phyloP scores from a whole-genome alignment of 352 stramenopile species.

The Phytophthora cajani region DNA sequence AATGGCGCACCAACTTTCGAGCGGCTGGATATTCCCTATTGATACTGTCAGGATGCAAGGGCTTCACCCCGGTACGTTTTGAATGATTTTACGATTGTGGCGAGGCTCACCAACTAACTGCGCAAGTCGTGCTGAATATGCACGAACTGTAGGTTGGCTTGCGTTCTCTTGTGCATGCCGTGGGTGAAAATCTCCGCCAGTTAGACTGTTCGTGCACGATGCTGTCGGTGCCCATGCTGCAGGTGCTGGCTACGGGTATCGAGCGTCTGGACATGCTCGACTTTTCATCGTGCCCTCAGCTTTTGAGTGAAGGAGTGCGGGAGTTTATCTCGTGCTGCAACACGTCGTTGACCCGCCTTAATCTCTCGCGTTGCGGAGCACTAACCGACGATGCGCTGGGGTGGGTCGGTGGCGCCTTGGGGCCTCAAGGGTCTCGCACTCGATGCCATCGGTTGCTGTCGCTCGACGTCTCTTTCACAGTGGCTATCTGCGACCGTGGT shows the following conservation, averaged over 20 bases:
- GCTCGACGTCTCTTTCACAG: slow-evolving; percentile 73
- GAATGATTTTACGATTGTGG: background rate
- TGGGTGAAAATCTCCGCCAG: slow-evolving; percentile 52
- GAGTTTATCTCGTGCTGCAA: slow-evolving; percentile 82
- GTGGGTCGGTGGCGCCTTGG: slow-evolving; percentile 72
- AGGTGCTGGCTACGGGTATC: slow-evolving; percentile 77
- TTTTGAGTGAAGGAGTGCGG: slow-evolving; percentile 63
- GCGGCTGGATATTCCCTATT: slow-evolving; percentile 51
- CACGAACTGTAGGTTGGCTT: slow-evolving; percentile 59
- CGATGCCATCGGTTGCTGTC: slow-evolving; percentile 68
- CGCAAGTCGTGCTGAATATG: background rate
- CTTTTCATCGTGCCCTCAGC: slow-evolving; percentile 62
- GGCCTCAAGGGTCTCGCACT: slow-evolving; percentile 68
- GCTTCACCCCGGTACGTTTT: slow-evolving; percentile 47
- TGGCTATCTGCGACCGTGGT: slow-evolving; percentile 62
- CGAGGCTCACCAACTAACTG: slow-evolving; percentile 7
- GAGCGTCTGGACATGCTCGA: slow-evolving; percentile 60
- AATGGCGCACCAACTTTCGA: slow-evolving; percentile 58
- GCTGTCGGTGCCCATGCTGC: slow-evolving; percentile 62
- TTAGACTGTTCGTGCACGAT: slow-evolving; percentile 61
- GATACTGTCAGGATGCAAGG: slow-evolving; percentile 61
- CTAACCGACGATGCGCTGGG: slow-evolving; percentile 79
- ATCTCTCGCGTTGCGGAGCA: slow-evolving; percentile 61
- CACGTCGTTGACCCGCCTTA: slow-evolving; percentile 55
- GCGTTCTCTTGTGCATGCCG: slow-evolving; percentile 68